These are phyloP conservation scores for Atractiella rhizophila DNA, from an alignment of 768 basidiomycete genomes.

Conservation along the genomic window DNA sequence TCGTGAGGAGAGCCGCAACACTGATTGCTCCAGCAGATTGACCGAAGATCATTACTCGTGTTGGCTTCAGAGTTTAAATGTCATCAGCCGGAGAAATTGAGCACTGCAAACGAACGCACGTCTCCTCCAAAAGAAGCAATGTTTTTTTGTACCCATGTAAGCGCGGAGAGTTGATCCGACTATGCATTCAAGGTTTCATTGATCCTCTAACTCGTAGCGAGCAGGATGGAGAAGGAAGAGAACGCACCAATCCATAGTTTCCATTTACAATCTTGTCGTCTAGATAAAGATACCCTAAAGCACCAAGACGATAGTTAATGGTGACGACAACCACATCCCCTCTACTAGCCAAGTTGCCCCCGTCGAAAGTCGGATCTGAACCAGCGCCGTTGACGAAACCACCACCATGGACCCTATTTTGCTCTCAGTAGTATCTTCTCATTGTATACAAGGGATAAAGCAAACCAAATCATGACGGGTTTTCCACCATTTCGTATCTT, in stretches of 20 bases:
- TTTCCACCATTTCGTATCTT: too few relatives aligned
- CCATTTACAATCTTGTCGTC: too few relatives aligned
- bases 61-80: too few relatives aligned
- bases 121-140: conserved; percentile 45
- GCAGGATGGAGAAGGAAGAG: too few relatives aligned
- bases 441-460: too few relatives aligned
- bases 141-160: conserved; percentile 35
- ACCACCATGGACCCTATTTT: conserved; percentile 55
- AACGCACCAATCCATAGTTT: too few relatives aligned
- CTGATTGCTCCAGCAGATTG: conserved; percentile 29
- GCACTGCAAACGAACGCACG: too few relatives aligned
- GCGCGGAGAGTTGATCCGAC: conserved; percentile 35
- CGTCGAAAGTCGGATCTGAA: conserved; percentile 46
- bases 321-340: conserved; percentile 47
- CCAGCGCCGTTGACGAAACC: conserved; percentile 50
- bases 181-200: conserved; percentile 37
- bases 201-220: background rate
- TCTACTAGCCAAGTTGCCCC: conserved; percentile 41
- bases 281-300: conserved; percentile 26
- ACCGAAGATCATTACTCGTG: conserved; percentile 27
- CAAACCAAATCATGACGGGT: too few relatives aligned
- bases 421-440: too few relatives aligned
- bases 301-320: conserved; percentile 61
- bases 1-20: conserved; percentile 50
- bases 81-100: too few relatives aligned